Conservation (phyloP, 495 filamentous ascomycete species). For the Xylaria nigripes region DNA sequence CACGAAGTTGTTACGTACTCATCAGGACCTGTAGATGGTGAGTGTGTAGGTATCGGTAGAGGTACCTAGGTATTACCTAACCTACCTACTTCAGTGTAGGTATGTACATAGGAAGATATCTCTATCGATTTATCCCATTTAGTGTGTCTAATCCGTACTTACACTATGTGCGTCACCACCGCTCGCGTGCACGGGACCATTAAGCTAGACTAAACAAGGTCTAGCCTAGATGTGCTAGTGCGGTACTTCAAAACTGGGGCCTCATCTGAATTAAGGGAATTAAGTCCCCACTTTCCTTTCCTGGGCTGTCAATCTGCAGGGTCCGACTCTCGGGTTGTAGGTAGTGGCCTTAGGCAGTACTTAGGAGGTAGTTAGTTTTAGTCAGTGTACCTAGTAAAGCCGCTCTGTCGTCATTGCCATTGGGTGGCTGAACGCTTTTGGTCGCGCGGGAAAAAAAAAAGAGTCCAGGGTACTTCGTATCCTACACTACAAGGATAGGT, state of each 20-base stretch:
- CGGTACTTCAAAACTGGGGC: neutral
- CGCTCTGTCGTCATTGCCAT: constrained; percentile 15
- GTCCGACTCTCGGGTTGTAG: constrained; percentile 25
- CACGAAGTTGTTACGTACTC: too few species aligned
- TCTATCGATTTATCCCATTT: too few species aligned
- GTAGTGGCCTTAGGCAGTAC: too few species aligned
- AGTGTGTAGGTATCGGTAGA: too few species aligned
- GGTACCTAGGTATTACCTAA: too few species aligned
- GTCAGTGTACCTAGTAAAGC: too few species aligned
- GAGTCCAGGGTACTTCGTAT: neutral
- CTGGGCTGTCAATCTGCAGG: constrained; percentile 17
- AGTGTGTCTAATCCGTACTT: too few species aligned
- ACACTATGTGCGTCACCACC: neutral
- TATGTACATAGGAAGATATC: too few species aligned
- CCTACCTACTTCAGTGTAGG: too few species aligned
- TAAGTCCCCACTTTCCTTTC: constrained; percentile 10
- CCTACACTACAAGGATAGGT: neutral
- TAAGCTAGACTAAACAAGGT: neutral
- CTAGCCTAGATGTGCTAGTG: neutral
- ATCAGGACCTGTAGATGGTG: too few species aligned
- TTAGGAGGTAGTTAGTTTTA: too few species aligned
- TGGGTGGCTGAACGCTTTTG: constrained; percentile 8
- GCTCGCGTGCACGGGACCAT: neutral
- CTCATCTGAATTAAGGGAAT: neutral
- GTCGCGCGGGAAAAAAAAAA: constrained; percentile 8